Evolutionary conservation across 164 flowering plant genomes (phyloP).

Genomic region (Aristolochia californica): DNA sequence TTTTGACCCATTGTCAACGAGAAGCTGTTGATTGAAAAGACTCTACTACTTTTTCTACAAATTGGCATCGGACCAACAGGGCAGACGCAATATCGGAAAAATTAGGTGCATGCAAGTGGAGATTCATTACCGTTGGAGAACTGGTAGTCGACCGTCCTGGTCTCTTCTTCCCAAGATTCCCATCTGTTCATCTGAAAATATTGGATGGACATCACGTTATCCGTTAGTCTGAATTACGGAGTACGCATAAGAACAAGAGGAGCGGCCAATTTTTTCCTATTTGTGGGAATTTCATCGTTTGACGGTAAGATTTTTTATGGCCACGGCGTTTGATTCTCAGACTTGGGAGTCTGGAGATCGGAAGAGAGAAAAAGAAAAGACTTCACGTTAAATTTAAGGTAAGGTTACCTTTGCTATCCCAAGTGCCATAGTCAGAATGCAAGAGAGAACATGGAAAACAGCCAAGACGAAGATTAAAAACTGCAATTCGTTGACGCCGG

Average conservation of each 20-base stretch:
- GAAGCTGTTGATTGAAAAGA: too few relatives aligned
- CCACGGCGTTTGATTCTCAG: too few relatives aligned
- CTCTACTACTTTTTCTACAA: not conserved
- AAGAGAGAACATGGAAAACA: conserved; percentile 45
- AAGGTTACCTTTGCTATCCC: conserved; percentile 31
- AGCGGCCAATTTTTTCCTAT: too few relatives aligned
- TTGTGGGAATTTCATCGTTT: not conserved
- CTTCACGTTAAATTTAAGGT: not conserved
- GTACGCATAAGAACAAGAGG: too few relatives aligned
- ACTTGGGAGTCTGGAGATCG: too few relatives aligned
- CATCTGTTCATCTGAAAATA: conserved; percentile 51
- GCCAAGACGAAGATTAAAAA: conserved; percentile 71
- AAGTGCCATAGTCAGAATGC: conserved; percentile 41
- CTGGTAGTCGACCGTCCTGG: conserved; percentile 49
- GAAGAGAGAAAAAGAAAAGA: not conserved
- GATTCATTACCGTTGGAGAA: conserved; percentile 40
- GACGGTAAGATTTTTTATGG: too few relatives aligned
- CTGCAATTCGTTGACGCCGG: conserved; percentile 66
- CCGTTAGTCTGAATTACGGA: too few relatives aligned
- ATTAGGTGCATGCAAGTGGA: not conserved
- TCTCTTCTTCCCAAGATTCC: conserved; percentile 68
- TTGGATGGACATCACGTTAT: not conserved
- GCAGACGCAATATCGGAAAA: not conserved
- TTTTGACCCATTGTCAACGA: too few relatives aligned
- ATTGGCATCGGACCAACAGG: not conserved